Percentiles rank a stretch among this genome's conserved stretches.
phyloP scores from a whole-genome alignment of 768 basidiomycete genomes.

The Termitomyces sp. region DNA sequence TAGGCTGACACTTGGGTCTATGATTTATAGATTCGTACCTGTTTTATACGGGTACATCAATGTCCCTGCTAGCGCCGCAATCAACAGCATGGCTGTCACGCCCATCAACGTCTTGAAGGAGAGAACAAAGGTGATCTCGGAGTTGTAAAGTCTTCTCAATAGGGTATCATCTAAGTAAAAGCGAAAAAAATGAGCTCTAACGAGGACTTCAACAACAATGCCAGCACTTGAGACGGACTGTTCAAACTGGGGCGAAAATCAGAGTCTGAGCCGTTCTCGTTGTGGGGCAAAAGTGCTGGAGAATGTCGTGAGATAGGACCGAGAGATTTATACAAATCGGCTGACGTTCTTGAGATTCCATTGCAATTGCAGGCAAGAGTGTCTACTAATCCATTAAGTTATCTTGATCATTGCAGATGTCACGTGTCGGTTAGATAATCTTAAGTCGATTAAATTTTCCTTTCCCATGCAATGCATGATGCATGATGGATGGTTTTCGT shows the following conservation, averaged over 20 bases:
- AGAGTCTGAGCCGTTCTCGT: neutral
- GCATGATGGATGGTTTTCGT: too few relatives aligned
- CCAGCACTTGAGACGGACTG: neutral
- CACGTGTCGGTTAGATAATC: too few relatives aligned
- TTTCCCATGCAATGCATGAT: too few relatives aligned
- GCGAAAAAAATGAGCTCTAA: neutral
- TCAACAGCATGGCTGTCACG: neutral
- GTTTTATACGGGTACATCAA: neutral
- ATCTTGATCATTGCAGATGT: too few relatives aligned
- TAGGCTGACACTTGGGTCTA: too few relatives aligned
- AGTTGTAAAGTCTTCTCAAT: slow-evolving; percentile 2
- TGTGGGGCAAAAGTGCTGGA: neutral
- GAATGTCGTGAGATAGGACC: too few relatives aligned
- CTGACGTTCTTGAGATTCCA: neutral
- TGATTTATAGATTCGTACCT: neutral
- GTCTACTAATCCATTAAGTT: too few relatives aligned
- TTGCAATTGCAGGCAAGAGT: too few relatives aligned
- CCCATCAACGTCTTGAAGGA: slow-evolving; percentile 4
- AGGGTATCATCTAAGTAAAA: neutral
- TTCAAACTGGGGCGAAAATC: neutral
- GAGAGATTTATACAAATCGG: too few relatives aligned
- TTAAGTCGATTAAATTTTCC: too few relatives aligned
- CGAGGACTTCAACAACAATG: neutral
- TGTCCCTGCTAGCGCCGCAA: neutral
- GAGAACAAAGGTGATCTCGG: slow-evolving; percentile 3